Evolutionary conservation across 2,329 filamentous ascomycete genomes (phyloP).

Genomic region (Pseudomassariella vexata): DNA sequence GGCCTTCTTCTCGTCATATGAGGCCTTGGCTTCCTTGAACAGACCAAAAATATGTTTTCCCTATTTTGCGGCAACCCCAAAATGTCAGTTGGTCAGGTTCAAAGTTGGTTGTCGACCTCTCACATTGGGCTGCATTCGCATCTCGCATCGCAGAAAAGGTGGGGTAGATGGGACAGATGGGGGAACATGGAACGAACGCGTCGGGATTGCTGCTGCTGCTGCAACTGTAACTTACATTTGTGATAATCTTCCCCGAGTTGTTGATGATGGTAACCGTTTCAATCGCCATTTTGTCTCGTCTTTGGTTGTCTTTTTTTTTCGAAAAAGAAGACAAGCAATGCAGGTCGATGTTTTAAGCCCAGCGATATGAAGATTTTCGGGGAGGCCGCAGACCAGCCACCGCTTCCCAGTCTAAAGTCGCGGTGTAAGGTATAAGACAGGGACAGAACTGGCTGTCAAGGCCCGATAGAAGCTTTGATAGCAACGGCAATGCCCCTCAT

Average conservation of each 20-base stretch:
- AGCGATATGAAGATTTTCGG: neutral
- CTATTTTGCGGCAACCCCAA: too few relatives aligned
- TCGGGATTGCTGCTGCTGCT: too few relatives aligned
- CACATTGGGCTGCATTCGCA: too few relatives aligned
- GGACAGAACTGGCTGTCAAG: neutral
- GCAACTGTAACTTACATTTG: constrained; percentile 63
- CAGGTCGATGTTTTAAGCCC: neutral
- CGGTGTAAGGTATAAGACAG: neutral
- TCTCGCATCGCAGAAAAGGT: too few relatives aligned
- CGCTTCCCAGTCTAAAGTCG: neutral
- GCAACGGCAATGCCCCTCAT: too few relatives aligned
- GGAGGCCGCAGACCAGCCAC: constrained; percentile 2
- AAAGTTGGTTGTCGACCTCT: too few relatives aligned
- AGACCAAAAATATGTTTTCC: constrained; percentile 85
- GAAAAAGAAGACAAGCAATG: neutral
- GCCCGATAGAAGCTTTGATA: neutral
- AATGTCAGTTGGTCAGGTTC: too few relatives aligned
- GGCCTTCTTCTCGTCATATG: constrained; percentile 83
- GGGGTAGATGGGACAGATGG: too few relatives aligned
- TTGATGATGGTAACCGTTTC: constrained; percentile 89
- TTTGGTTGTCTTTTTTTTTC: neutral
- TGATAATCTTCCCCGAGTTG: constrained; percentile 84
- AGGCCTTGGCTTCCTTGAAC: constrained; percentile 85
- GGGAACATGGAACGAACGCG: too few relatives aligned
- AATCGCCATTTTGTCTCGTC: constrained; percentile 22